These are phyloP conservation scores for Solanum hybrid DNA, from an alignment of 305 asterid species.

Conservation along the genomic window DNA sequence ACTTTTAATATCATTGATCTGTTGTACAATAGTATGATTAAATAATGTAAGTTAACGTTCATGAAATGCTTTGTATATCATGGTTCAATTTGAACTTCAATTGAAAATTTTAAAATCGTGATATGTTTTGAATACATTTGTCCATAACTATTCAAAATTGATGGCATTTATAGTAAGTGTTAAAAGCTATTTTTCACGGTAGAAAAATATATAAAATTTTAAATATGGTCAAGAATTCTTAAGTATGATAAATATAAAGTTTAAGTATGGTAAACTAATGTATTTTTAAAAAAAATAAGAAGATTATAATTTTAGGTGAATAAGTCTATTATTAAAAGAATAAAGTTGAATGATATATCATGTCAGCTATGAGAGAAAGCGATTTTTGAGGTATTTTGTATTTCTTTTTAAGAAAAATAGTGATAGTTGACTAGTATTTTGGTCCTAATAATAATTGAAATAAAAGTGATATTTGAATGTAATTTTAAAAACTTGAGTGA, in stretches of 20 bases:
- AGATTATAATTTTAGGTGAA: not conserved
- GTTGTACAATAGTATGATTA: not conserved
- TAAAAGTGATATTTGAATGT: not conserved
- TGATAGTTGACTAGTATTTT: not conserved
- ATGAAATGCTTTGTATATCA: not conserved
- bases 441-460: not conserved
- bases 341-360: not conserved
- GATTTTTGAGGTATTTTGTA: not conserved
- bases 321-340: not conserved
- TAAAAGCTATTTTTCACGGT: not conserved
- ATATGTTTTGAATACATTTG: not conserved
- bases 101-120: not conserved
- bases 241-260: not conserved
- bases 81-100: not conserved
- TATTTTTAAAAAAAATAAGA: not conserved
- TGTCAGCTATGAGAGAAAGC: not conserved
- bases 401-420: not conserved
- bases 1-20: not conserved
- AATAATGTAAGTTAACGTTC: not conserved
- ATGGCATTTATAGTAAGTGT: not conserved
- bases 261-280: not conserved
- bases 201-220: not conserved
- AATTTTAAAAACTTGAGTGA: not conserved
- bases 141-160: not conserved
- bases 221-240: not conserved